phyloP scores from a whole-genome alignment of 2,329 filamentous ascomycete species.

The Neoscytalidium dimidiatum region DNA sequence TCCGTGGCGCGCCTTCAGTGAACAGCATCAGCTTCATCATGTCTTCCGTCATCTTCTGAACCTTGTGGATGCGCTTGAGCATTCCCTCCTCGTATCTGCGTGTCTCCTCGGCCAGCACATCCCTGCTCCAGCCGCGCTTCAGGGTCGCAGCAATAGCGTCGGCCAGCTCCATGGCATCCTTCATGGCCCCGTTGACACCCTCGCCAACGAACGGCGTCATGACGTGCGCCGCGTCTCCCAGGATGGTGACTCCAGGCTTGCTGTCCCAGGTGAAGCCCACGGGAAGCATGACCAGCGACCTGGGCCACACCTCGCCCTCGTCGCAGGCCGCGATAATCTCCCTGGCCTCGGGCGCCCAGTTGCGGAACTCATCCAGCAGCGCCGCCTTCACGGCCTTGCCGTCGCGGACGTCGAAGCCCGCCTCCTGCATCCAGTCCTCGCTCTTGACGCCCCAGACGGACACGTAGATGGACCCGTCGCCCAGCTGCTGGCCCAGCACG shows the following conservation, averaged over 20 bases:
- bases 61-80: neutral
- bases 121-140: neutral
- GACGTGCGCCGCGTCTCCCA: conserved; percentile 46
- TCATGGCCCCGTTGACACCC: conserved; percentile 28
- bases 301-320: conserved; percentile 27
- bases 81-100: neutral
- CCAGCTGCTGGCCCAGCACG: no score
- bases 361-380: conserved; percentile 28
- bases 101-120: neutral
- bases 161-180: conserved; percentile 6
- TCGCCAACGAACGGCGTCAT: conserved; percentile 41
- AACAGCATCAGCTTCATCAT: neutral
- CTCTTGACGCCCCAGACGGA: no score
- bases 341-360: conserved; percentile 33
- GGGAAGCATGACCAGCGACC: conserved; percentile 40
- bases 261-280: conserved; percentile 41
- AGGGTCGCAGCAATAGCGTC: neutral
- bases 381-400: conserved; percentile 22
- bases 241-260: conserved; percentile 38
- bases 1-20: neutral
- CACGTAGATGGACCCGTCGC: no score
- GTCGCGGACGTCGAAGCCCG: neutral
- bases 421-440: conserved; percentile 27
- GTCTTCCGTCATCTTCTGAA: neutral
- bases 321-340: conserved; percentile 30